phyloP scores from a whole-genome alignment of 1,284 basidiomycete species.

The Porodaedalea pini region DNA sequence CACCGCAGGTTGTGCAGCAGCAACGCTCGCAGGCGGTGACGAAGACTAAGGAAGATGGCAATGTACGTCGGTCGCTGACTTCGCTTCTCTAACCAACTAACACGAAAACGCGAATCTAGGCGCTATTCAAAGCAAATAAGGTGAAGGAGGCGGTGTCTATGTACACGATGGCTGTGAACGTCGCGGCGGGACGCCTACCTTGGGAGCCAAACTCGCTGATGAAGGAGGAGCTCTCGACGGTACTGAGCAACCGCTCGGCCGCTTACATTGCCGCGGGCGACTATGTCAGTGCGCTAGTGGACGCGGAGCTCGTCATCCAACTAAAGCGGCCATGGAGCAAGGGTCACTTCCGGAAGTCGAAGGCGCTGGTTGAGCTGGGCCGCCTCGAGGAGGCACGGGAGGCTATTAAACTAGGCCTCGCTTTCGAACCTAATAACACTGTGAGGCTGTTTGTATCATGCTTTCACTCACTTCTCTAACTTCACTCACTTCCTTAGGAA shows the following conservation, averaged over 20 bases:
- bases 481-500: conserved; percentile 20
- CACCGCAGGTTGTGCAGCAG: conserved; percentile 72
- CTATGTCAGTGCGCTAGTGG: conserved; percentile 79
- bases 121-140: conserved; percentile 72
- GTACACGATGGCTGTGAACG: conserved; percentile 81
- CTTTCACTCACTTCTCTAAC: background rate
- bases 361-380: conserved; percentile 78
- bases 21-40: conserved; percentile 72
- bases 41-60: conserved; percentile 85
- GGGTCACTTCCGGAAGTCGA: conserved; percentile 91
- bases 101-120: conserved; percentile 38
- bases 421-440: conserved; percentile 84
- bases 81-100: conserved; percentile 6
- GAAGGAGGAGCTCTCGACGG: conserved; percentile 85
- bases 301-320: conserved; percentile 87
- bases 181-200: conserved; percentile 81
- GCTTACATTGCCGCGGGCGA: conserved; percentile 78
- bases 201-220: conserved; percentile 85
- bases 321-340: conserved; percentile 90
- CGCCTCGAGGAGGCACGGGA: conserved; percentile 76
- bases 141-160: conserved; percentile 74
- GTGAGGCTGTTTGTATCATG: conserved; percentile 40
- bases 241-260: conserved; percentile 89
- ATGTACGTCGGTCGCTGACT: conserved; percentile 46
- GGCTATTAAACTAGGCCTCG: conserved; percentile 77